A percentile compares a stretch with the other conserved stretches of the same genome.
phyloP scores from a whole-genome alignment of 1,139 yeast species.

The Pichia norvegensis region DNA sequence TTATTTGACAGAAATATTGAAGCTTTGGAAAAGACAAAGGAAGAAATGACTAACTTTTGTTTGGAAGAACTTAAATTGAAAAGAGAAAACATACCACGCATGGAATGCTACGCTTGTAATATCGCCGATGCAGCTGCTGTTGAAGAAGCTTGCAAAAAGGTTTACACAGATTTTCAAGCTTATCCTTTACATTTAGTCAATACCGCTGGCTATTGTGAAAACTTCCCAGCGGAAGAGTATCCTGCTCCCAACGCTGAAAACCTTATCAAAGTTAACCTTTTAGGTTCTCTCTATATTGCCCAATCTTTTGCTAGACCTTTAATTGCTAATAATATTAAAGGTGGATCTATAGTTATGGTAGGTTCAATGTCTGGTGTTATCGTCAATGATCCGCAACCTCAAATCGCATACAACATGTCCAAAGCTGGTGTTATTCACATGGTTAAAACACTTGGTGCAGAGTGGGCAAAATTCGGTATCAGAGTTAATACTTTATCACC shows the following conservation, averaged over 20 bases:
- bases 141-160: constrained; percentile 42
- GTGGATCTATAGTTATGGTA: constrained; percentile 66
- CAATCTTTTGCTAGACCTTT: constrained; percentile 62
- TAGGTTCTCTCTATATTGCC: constrained; percentile 68
- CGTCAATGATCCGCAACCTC: constrained; percentile 78
- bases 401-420: constrained; percentile 78
- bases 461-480: constrained; percentile 74
- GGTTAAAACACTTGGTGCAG: constrained; percentile 70
- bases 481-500: constrained; percentile 77
- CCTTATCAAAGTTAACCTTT: constrained; percentile 61
- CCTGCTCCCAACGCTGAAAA: constrained; percentile 65
- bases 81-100: constrained; percentile 28
- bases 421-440: constrained; percentile 81
- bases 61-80: constrained; percentile 29
- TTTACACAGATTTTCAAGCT: constrained; percentile 51
- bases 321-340: constrained; percentile 38
- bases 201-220: constrained; percentile 82
- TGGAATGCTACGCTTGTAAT: constrained; percentile 71
- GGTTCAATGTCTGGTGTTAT: constrained; percentile 85
- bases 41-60: constrained; percentile 35
- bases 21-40: constrained; percentile 49
- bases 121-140: constrained; percentile 61
- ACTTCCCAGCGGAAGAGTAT: constrained; percentile 69
- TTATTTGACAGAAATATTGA: constrained; percentile 63
- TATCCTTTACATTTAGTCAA: constrained; percentile 62